Base-by-base conservation (phyloP, 2,329 filamentous ascomycete genomes). In the Colletotrichum sp. region DNA sequence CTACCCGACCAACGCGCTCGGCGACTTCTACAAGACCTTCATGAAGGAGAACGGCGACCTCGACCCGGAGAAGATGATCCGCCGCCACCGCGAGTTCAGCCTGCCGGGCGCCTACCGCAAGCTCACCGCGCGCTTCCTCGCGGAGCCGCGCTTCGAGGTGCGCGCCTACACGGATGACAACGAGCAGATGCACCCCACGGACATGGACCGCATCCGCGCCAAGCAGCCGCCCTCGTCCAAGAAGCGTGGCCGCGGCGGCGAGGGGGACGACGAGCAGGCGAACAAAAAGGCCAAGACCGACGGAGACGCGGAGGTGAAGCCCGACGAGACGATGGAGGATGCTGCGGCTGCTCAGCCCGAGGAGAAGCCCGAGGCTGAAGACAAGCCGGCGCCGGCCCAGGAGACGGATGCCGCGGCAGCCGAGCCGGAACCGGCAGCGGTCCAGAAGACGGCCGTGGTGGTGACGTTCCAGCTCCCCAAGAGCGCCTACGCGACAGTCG, bases 71-170 rank as follows among this genome's bases (percentile, higher is more conserved):
- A 90, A 95, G 77, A 99, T 99, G 97, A 93, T 95, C 15, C 92
- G 96, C 21, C 90, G 91, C 67, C 95, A 96, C 86, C 94, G 94
- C 82, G 97, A 99, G 80, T 94, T 97, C 82, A 98, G 95, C 83
- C 88, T 99, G 2, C 95, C 94, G 65, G 98, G 97, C 4, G 92
- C 94, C 30, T 99, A 99, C 84, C 92, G 97, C 77, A 97, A 96
- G 84, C 82, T 98, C 32, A 90, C 99, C 79, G 93, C 94, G 39
- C 90, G 90, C 26, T 95, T 96, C 80, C 87, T 93, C 65, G 72
- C 67, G 32, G 84, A 88, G 9, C 91, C 95, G 9, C 90, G 89
- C 13, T 93, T 93, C 73, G 91, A 95, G 74, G 90, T 98, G 13
- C 93, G 90, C 81, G 85, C 88, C 7, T 99, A 98, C 82, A 82